Base-by-base conservation (phyloP, 1,139 yeast species). In the Yamadazyma taylorii region DNA sequence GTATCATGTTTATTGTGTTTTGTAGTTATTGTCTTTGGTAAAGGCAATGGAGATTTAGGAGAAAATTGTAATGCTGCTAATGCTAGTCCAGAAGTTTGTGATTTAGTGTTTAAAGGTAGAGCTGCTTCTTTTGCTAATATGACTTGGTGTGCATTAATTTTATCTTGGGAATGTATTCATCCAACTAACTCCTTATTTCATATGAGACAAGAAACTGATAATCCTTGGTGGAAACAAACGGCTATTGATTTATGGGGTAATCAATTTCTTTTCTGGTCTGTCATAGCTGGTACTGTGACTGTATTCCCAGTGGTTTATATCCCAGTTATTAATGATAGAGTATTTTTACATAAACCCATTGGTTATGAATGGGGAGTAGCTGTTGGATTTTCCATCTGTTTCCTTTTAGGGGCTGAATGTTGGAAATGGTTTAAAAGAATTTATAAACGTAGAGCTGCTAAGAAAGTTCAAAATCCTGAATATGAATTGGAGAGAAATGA, bases 141-240 rank as follows among this genome's bases (percentile, higher is more conserved):
- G 83, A 88, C 96, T 1, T 89, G 96, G 96, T 79, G 94, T 65
- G 85, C 95, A 3, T 74, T 89, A 44, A 62, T 89, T 21, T 69
- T 87, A 40, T 96, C 96, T 2, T 88, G 95, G 95, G 96, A 88
- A 62, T 89, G 90, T 53, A 74, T 87, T 41, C 94, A 87, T 56
- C 71, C 84, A 60, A 69, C 81, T 42, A 72, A 82, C 48, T 86
- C 96, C 0, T 69, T 88, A 47, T 86, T 88, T 61, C 65, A 70
- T 37, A 83, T 85, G 89, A 75, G 82, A 46, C 87, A 85, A 29
- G 87, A 80, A 31, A 65, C 83, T 5, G 79, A 75, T 36, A 69
- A 73, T 24, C 76, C 82, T 14, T 76, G 77, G 67, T 79, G 78
- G 32, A 29, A 29, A 29, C 32, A 29, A 29, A 29, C 32, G 23